Evolutionary conservation across 345 rosid species (phyloP), one percentile per base, ranked within the genome.

Genomic region (Erysimum cheiranthoides): DNA sequence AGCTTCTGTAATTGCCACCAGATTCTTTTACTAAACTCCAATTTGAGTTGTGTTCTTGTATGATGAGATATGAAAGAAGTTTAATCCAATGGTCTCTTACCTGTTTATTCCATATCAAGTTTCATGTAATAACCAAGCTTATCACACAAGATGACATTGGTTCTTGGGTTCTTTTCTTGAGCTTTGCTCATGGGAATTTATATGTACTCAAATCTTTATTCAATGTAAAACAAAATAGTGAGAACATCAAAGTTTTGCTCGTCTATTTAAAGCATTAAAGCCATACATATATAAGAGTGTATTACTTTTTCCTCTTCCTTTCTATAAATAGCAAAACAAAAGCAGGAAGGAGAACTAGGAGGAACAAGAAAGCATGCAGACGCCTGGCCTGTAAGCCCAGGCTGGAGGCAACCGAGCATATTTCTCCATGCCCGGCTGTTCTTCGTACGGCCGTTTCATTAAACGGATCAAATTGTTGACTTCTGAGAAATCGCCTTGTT

Each of bases 381-480:
- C 97, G 10, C 97, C 99, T 12, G 99, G 97, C 47, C 99, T 77
- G 74, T 92, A 92, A 27, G 99, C 99, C 99, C 99, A 95, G 0
- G 98, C 98, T 3, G 99, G 99, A 42, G 99, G 99, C 83, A 95
- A 79, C 39, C 97, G 88, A 12, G 96, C 96, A 57, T 90, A 95
- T 69, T 92, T 95, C 80, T 92, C 96, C 99, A 95, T 95, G 68
- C 93, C 98, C 0, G 94, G 97, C 80, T 92, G 99, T 35, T 95
- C 98, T 1, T 90, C 96, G 42, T 86, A 89, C 7, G 98, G 98
- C 18, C 80, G 83, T 66, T 93, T 86, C 85, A 95, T 85, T 31
- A 95, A 73, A 69, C 92, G 90, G 21, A 92, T 85, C 83, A 95
- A 71, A 80, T 88, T 85, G 57, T 84, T 85, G 30, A 90, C 97